A percentile compares a stretch with the other conserved stretches of the same genome.
Evolutionary conservation across 1,284 basidiomycete genomes (phyloP).

Genomic region (Cryptococcus wingfieldii): DNA sequence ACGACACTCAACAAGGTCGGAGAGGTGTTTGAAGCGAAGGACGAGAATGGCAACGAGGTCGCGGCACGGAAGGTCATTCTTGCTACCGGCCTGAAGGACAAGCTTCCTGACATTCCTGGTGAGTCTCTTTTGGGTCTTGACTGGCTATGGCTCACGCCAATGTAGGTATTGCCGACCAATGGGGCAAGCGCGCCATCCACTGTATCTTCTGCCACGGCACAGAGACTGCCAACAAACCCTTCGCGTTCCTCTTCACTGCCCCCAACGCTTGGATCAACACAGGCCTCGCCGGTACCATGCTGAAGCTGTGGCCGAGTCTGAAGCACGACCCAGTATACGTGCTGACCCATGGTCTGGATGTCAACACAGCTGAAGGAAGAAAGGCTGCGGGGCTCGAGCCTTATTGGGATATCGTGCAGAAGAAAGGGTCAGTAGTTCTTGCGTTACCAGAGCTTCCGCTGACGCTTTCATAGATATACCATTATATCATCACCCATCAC

Average conservation of each 20-base stretch:
- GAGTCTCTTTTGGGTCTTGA: constrained; percentile 1
- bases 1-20: constrained; percentile 4
- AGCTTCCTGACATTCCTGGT: constrained; percentile 30
- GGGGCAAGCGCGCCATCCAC: constrained; percentile 30
- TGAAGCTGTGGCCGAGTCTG: constrained; percentile 26
- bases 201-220: constrained; percentile 39
- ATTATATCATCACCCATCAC: constrained; percentile 16
- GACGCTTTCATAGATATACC: constrained; percentile 7
- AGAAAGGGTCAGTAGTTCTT: constrained; percentile 16
- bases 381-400: constrained; percentile 15
- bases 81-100: constrained; percentile 31
- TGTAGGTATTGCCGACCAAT: constrained; percentile 25
- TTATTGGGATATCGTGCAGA: constrained; percentile 9
- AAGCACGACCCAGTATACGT: constrained; percentile 16
- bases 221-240: constrained; percentile 23
- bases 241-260: constrained; percentile 25
- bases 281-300: constrained; percentile 11
- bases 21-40: constrained; percentile 17
- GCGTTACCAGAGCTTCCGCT: not conserved
- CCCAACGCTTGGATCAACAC: constrained; percentile 13
- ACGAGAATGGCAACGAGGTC: constrained; percentile 14
- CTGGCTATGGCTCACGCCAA: not conserved
- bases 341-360: constrained; percentile 28
- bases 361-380: constrained; percentile 14
- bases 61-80: constrained; percentile 25